Evolutionary conservation across 2,329 filamentous ascomycete species (phyloP).

Genomic region (Stachybotrys elegans): DNA sequence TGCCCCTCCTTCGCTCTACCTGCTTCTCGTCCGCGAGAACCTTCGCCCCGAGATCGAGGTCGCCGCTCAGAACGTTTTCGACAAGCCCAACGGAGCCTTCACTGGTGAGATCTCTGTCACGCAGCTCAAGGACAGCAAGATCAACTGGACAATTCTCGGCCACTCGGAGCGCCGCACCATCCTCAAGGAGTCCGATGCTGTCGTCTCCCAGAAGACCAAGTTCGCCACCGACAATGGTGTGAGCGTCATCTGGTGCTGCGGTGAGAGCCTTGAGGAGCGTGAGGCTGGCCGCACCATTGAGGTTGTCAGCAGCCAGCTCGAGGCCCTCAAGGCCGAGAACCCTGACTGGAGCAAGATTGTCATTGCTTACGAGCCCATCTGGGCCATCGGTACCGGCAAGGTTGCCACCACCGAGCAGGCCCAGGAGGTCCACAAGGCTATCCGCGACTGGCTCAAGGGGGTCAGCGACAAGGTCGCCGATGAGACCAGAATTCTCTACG

Average conservation of each 20-base stretch:
- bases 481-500: conserved; percentile 90
- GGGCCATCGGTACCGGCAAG: conserved; percentile 92
- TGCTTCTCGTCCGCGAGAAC: conserved; percentile 77
- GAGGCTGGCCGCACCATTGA: conserved; percentile 81
- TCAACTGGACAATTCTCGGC: conserved; percentile 87
- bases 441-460: conserved; percentile 83
- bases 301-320: conserved; percentile 79
- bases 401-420: conserved; percentile 85
- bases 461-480: conserved; percentile 73
- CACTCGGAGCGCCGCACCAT: conserved; percentile 94
- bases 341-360: conserved; percentile 92
- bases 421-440: conserved; percentile 88
- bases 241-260: conserved; percentile 93
- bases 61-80: conserved; percentile 93
- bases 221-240: conserved; percentile 81
- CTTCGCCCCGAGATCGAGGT: conserved; percentile 75
- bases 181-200: conserved; percentile 77
- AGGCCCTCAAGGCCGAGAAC: conserved; percentile 71
- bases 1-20: conserved; percentile 85
- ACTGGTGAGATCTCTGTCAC: conserved; percentile 93
- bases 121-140: conserved; percentile 83
- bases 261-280: conserved; percentile 90
- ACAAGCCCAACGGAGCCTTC: conserved; percentile 95
- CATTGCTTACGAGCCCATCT: conserved; percentile 98
- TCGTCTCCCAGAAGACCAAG: conserved; percentile 93